Evolutionary conservation across 257 asterid species (phyloP), one percentile per base, ranked within the genome.

Genomic region (Nicotiana paniculata): DNA sequence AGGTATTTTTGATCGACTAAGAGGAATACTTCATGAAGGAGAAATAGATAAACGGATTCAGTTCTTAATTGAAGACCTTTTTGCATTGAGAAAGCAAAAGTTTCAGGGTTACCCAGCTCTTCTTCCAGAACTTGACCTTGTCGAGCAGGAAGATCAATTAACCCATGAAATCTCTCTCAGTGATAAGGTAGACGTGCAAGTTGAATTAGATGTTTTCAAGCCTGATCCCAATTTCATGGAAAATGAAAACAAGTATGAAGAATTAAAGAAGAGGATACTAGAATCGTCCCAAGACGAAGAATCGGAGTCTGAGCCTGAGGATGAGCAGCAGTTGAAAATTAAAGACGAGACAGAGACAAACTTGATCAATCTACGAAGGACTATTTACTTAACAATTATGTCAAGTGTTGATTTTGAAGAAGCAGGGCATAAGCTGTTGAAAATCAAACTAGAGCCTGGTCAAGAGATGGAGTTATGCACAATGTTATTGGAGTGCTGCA

Each of bases 21-120:
- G 97, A 58, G 99, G 97, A 70, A 95, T 95, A 78, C 99, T 96
- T 80, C 98, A 94, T 53, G 99, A 94, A 90, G 99, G 99, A 80
- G 97, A 96, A 84, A 94, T 94, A 21, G 98, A 94, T 84, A 94
- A 94, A 66, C 90, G 98, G 53, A 98, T 93, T 46, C 98, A 93
- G 66, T 96, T 89, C 82, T 87, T 93, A 67, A 96, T 96, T 35
- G 99, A 96, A 90, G 93, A 93, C 48, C 97, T 96, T 65, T 94
- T 96, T 89, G 99, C 98, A 10, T 77, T 94, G 86, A 90, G 99
- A 65, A 96, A 93, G 89, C 94, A 98, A 1, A 96, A 96, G 89
- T 96, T 96, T 80, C 95, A 95, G 98, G 97, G 97, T 9, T 80
- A 92, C 84, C 98, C 97, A 0, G 97, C 97, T 66, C 92, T 94